Base-by-base conservation (phyloP, 2,329 filamentous ascomycete species). In the Metarhizium robertsii region DNA sequence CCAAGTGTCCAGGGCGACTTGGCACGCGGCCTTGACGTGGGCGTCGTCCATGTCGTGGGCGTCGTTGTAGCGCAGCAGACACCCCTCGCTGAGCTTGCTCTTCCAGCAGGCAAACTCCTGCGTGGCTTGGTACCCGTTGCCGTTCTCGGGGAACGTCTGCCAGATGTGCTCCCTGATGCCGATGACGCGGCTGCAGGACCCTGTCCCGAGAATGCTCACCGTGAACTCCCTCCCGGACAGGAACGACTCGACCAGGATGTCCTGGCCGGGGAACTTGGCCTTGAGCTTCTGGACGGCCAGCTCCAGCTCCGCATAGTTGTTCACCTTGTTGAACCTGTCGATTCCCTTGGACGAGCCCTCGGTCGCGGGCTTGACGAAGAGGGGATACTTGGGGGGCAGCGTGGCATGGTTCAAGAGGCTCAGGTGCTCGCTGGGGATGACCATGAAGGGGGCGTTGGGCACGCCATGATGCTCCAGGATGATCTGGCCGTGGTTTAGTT, bases 271-370 rank as follows among this genome's bases (percentile, higher is more conserved):
- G 38, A 50, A 48, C 30, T 29, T 34, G 46, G 46, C 38, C 47
- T 49, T 46, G 7, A 57, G 52, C 18, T 50, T 46, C 18, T 51
- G 36, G 32, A 57, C 38, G 3, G 51, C 52, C 13, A 18, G 20
- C 3, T 36, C 45, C 7, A 57, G 52, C 38, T 53, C 51, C 4
- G 16, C 11, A 25, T 20, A 30, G 36, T 50, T 36, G 40, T 42
- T 34, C 3, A 54, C 40, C 32, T 54, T 53, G 38, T 54, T 57
- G 50, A 50, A 53, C 1, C 18, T 36, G 34, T 53, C 51, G 30
- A 57, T 57, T 16, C 55, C 55, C 36, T 53, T 57, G 36, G 51
- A 57, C 5, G 55, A 53, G 25, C 55, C 55, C 34, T 57, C 55
- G 1, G 38, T 54, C 6, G 40, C 43, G 16, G 55, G 55, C 52